A percentile compares a stretch with the other conserved stretches of the same genome.
Conservation (phyloP, 495 filamentous ascomycete genomes). For the Rostrohypoxylon terebratum region DNA sequence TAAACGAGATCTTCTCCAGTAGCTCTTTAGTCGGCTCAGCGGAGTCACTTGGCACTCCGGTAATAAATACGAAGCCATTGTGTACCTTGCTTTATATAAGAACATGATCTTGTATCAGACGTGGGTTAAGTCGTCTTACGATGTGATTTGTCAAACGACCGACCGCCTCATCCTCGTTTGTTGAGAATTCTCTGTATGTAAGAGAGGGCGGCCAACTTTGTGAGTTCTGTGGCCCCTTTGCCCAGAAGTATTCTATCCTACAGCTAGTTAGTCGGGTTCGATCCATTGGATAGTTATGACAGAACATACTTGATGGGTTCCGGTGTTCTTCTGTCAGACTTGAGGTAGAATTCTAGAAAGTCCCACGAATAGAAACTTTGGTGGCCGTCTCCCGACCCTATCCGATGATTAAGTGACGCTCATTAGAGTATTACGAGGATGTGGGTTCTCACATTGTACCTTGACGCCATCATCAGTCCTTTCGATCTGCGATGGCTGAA, state of each 20-base stretch:
- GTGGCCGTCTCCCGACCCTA: slow-evolving; percentile 69
- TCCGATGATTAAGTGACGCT: slow-evolving; percentile 22
- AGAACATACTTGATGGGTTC: slow-evolving; percentile 44
- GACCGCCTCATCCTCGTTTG: slow-evolving; percentile 69
- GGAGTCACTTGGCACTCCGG: slow-evolving; percentile 68
- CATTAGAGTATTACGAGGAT: neutral
- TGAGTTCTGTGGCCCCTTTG: slow-evolving; percentile 26
- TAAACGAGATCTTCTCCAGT: slow-evolving; percentile 82
- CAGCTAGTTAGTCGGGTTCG: neutral
- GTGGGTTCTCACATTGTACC: slow-evolving; percentile 56
- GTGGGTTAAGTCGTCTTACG: slow-evolving; percentile 32
- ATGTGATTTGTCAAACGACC: slow-evolving; percentile 61
- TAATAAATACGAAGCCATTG: slow-evolving; percentile 78
- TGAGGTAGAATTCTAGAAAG: slow-evolving; percentile 63
- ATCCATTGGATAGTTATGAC: neutral
- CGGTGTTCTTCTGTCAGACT: slow-evolving; percentile 45
- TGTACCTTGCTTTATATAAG: slow-evolving; percentile 50
- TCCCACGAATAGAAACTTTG: slow-evolving; percentile 64
- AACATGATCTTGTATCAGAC: slow-evolving; percentile 1
- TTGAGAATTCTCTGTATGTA: slow-evolving; percentile 60
- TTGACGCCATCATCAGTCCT: slow-evolving; percentile 50
- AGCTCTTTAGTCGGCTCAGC: slow-evolving; percentile 76
- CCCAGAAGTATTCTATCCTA: slow-evolving; percentile 42
- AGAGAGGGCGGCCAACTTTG: slow-evolving; percentile 34
- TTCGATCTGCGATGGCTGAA: slow-evolving; percentile 54